Conservation (phyloP, 495 filamentous ascomycete species). For the Hypoxylon perforatum region DNA sequence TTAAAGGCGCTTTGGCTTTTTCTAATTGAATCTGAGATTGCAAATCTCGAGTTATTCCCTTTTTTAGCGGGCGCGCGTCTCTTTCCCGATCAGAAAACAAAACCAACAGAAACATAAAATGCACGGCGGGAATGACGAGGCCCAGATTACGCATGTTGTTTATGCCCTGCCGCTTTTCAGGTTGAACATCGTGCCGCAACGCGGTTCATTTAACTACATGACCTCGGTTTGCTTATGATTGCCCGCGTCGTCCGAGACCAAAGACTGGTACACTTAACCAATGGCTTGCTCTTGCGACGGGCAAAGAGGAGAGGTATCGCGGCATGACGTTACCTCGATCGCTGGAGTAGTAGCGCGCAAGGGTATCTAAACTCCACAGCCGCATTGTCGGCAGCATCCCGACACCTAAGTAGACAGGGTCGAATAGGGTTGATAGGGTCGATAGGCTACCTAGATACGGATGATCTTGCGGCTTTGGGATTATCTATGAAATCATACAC, state of each 20-base stretch:
- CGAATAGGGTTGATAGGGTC: too few relatives aligned
- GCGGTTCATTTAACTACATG: conserved; percentile 11
- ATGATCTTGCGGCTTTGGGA: conserved; percentile 27
- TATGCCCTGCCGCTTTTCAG: conserved; percentile 22
- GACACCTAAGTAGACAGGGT: conserved; percentile 8
- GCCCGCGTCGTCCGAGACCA: conserved; percentile 8
- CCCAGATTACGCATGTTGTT: conserved; percentile 18
- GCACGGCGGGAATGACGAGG: conserved; percentile 21
- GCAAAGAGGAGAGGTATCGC: conserved; percentile 15
- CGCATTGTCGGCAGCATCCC: conserved; percentile 36
- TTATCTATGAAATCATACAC: conserved; percentile 41
- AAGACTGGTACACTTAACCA: conserved; percentile 27
- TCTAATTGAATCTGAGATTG: conserved; percentile 24
- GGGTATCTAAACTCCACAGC: conserved; percentile 36
- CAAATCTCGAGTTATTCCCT: conserved; percentile 8
- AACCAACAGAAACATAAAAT: neutral
- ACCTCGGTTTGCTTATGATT: conserved; percentile 32
- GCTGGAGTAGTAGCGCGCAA: conserved; percentile 19
- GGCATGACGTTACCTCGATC: conserved; percentile 44
- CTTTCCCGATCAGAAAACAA: conserved; percentile 24
- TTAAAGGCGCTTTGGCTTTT: conserved; percentile 20
- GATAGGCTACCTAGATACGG: conserved; percentile 21
- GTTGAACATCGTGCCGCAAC: conserved; percentile 23
- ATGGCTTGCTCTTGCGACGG: conserved; percentile 28
- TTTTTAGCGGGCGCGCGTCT: conserved; percentile 8